Conservation (phyloP, 352 stramenopile genomes). For the Thraustotheca clavata region DNA sequence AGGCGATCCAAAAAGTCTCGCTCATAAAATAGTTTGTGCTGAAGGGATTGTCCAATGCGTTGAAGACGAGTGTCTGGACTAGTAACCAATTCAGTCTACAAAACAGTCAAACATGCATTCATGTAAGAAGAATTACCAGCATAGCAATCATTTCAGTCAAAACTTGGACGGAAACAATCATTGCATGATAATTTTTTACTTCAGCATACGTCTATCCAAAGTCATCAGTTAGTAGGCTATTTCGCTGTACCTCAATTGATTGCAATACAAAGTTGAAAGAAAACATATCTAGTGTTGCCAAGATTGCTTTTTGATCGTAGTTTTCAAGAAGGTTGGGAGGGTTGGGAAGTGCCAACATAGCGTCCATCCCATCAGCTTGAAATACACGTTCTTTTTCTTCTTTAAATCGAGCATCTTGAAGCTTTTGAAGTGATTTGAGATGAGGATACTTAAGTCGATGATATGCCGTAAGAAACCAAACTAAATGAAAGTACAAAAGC, state of each 20-base stretch:
- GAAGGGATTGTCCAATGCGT: slow-evolving; percentile 71
- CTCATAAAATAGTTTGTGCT: slow-evolving; percentile 86
- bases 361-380: slow-evolving; percentile 46
- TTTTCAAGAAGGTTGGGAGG: slow-evolving; percentile 29
- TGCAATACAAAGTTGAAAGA: slow-evolving; percentile 87
- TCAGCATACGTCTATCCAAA: slow-evolving; percentile 49
- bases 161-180: slow-evolving; percentile 72
- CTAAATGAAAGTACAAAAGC: slow-evolving; percentile 83
- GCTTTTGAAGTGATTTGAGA: slow-evolving; percentile 59
- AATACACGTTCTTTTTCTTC: slow-evolving; percentile 44
- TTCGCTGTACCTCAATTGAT: slow-evolving; percentile 47
- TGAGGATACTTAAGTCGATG: slow-evolving; percentile 67
- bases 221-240: background rate
- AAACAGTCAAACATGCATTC: background rate
- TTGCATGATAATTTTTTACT: slow-evolving; percentile 72
- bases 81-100: slow-evolving; percentile 35
- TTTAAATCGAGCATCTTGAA: slow-evolving; percentile 41
- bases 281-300: slow-evolving; percentile 85
- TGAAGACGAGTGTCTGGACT: slow-evolving; percentile 73
- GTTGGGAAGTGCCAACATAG: slow-evolving; percentile 41
- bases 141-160: slow-evolving; percentile 76
- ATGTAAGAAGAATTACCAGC: background rate
- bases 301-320: slow-evolving; percentile 69
- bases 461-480: slow-evolving; percentile 80
- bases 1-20: slow-evolving; percentile 80